Evolutionary conservation across 1,284 basidiomycete genomes (phyloP).

Genomic region (Apiotrichum veenhuisii): DNA sequence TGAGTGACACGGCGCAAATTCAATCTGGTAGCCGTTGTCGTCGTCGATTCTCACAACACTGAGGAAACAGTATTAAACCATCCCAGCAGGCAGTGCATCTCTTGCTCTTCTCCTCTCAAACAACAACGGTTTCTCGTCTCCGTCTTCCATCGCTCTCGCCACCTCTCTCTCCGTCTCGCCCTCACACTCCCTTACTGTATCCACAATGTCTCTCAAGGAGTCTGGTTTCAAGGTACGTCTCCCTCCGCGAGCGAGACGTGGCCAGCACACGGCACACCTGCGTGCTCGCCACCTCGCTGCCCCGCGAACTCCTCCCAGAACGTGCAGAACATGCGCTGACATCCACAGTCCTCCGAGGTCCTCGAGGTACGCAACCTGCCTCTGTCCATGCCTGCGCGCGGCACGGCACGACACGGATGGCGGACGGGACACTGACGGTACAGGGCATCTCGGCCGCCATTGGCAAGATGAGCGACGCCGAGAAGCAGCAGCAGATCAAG

Average conservation of each 20-base stretch:
- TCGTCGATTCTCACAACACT: neutral
- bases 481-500: slow-evolving; percentile 77
- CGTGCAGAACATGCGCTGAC: neutral
- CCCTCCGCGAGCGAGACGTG: no score
- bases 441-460: slow-evolving; percentile 61
- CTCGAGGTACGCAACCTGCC: neutral
- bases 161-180: neutral
- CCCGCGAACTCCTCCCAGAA: no score
- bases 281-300: no score
- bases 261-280: no score
- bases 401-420: neutral
- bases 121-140: no score
- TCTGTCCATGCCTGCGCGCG: no score
- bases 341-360: neutral
- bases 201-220: slow-evolving; percentile 38
- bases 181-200: neutral
- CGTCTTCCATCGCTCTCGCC: neutral
- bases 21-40: no score
- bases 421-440: neutral
- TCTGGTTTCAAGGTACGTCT: slow-evolving; percentile 47
- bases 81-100: neutral
- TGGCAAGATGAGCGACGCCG: slow-evolving; percentile 61
- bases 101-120: neutral
- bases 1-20: no score
- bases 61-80: neutral